A percentile compares a stretch with the other conserved stretches of the same genome.
phyloP scores from a whole-genome alignment of 2,329 filamentous ascomycete species.

The Aspergillus udagawae region DNA sequence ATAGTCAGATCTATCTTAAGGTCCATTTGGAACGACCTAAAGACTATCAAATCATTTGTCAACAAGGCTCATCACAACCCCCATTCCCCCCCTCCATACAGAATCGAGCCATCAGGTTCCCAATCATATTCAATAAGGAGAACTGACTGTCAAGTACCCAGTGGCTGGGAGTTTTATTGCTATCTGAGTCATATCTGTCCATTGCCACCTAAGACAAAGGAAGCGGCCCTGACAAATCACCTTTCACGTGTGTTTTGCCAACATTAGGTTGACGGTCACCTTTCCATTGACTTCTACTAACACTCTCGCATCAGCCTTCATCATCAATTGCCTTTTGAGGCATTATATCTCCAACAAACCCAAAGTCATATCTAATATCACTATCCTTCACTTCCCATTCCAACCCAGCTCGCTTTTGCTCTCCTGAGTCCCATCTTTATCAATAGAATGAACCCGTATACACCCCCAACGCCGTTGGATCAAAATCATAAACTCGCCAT shows the following conservation, averaged over 20 bases:
- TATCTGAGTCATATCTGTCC: background rate
- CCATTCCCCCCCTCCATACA: background rate
- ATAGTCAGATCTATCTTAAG: background rate
- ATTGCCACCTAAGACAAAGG: conserved; percentile 10
- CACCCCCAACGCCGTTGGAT: conserved; percentile 18
- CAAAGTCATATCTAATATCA: background rate
- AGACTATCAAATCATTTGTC: background rate
- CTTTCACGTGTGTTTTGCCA: conserved; percentile 10
- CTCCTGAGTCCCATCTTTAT: background rate
- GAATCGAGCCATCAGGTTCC: background rate
- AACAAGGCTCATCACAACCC: background rate
- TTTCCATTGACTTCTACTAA: conserved; percentile 28
- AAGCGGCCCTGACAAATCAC: conserved; percentile 20
- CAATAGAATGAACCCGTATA: conserved; percentile 25
- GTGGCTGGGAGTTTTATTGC: background rate
- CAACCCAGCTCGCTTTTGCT: background rate
- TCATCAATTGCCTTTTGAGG: conserved; percentile 14
- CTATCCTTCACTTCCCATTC: background rate
- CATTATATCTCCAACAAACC: background rate
- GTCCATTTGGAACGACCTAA: background rate
- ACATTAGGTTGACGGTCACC: conserved; percentile 5
- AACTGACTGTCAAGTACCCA: background rate
- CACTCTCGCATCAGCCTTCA: conserved; percentile 16
- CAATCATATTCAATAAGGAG: background rate
- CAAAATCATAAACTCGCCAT: conserved; percentile 29